phyloP scores from a whole-genome alignment of 2,329 filamentous ascomycete species.

The Endocalyx cinctus region DNA sequence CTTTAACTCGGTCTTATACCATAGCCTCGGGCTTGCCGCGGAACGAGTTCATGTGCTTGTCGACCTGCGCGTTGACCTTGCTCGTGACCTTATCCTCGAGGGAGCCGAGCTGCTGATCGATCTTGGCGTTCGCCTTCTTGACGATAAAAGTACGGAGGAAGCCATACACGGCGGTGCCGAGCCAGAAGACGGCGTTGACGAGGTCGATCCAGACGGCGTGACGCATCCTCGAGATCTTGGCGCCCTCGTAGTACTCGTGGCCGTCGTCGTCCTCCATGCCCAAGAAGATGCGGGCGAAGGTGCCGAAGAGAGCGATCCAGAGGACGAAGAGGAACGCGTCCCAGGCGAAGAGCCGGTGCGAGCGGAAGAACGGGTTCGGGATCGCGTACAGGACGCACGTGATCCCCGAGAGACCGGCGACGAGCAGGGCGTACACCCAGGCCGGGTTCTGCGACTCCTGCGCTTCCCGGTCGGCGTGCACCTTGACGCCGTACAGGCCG shows the following conservation, averaged over 20 bases:
- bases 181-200: conserved; percentile 63
- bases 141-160: conserved; percentile 36
- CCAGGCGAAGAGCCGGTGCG: conserved; percentile 40
- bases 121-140: conserved; percentile 21
- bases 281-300: conserved; percentile 70
- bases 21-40: too few species aligned
- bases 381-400: conserved; percentile 41
- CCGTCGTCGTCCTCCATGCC: conserved; percentile 49
- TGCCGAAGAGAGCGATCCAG: conserved; percentile 66
- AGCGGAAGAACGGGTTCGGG: conserved; percentile 28
- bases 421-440: conserved; percentile 61
- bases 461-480: conserved; percentile 39
- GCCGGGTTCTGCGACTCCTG: conserved; percentile 42
- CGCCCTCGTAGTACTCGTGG: conserved; percentile 44
- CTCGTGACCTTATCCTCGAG: conserved; percentile 12
- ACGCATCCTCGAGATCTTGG: conserved; percentile 53
- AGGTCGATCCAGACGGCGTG: conserved; percentile 69
- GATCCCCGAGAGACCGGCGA: conserved; percentile 49
- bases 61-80: conserved; percentile 10
- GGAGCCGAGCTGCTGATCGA: conserved; percentile 12
- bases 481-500: conserved; percentile 63
- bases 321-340: conserved; percentile 38
- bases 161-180: conserved; percentile 41
- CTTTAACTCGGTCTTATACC: too few species aligned
- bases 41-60: too few species aligned